phyloP scores from a whole-genome alignment of 768 basidiomycete species.

The Porphyrellus cyaneotinctus region DNA sequence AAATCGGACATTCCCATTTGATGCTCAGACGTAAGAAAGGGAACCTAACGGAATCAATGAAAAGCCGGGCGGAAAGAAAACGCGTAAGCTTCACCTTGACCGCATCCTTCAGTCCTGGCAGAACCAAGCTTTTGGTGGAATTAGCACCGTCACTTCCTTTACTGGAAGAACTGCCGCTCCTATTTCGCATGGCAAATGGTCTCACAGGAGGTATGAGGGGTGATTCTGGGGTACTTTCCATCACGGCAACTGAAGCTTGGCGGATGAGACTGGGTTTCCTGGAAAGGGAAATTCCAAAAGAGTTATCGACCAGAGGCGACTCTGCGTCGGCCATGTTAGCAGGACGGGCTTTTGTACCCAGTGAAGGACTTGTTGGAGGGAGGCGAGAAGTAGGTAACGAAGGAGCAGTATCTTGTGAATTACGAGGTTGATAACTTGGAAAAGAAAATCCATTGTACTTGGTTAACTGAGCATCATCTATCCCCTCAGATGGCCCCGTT shows the following conservation, averaged over 20 bases:
- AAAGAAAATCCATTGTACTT: conserved; percentile 53
- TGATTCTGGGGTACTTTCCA: conserved; percentile 43
- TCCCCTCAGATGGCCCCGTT: conserved; percentile 27
- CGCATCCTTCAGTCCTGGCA: conserved; percentile 68
- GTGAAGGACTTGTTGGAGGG: conserved; percentile 31
- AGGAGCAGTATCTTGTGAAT: conserved; percentile 49
- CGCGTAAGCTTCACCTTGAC: conserved; percentile 49
- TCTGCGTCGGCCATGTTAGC: conserved; percentile 27
- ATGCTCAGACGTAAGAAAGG: conserved; percentile 64
- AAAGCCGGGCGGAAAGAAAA: not conserved
- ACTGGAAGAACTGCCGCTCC: conserved; percentile 48
- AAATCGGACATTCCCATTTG: conserved; percentile 65
- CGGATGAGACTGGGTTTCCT: conserved; percentile 41
- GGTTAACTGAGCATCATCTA: conserved; percentile 40
- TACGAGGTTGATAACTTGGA: conserved; percentile 54
- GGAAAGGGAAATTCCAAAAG: conserved; percentile 9
- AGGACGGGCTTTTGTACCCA: conserved; percentile 34
- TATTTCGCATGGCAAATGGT: conserved; percentile 45
- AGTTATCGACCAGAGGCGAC: conserved; percentile 10
- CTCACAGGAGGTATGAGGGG: conserved; percentile 42
- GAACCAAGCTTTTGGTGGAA: conserved; percentile 30
- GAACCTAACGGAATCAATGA: conserved; percentile 42
- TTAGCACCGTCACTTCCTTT: conserved; percentile 33
- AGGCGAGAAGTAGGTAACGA: conserved; percentile 22
- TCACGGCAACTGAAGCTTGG: conserved; percentile 52